Conservation (phyloP, 106 monocot species). For the Vanilla planifolia region DNA sequence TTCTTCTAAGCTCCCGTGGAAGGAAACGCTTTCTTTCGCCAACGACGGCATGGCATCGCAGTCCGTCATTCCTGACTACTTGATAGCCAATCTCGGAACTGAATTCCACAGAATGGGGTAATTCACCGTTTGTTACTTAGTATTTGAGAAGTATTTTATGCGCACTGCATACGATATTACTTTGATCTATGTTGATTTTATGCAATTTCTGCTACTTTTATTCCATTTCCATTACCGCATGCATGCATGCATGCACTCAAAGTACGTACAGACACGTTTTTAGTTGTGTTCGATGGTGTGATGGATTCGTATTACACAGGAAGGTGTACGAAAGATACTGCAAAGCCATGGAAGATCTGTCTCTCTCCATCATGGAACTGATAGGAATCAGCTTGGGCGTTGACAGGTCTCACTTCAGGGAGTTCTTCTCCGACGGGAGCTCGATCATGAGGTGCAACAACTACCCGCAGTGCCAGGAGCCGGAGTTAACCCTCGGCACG, state of each 20-base stretch:
- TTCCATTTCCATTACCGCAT: slow-evolving; percentile 1
- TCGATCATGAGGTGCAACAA: slow-evolving; percentile 70
- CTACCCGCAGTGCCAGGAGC: slow-evolving; percentile 68
- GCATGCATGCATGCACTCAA: background rate
- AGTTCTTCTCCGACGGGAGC: slow-evolving; percentile 61
- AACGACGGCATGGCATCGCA: slow-evolving; percentile 10
- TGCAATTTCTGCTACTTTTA: too few species aligned
- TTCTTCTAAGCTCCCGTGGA: slow-evolving; percentile 64
- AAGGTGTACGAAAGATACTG: slow-evolving; percentile 64
- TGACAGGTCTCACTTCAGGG: slow-evolving; percentile 37
- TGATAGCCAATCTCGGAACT: slow-evolving; percentile 32
- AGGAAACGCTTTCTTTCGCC: slow-evolving; percentile 72
- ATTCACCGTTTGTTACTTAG: background rate
- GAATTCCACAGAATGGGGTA: slow-evolving; percentile 55
- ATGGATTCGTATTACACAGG: slow-evolving; percentile 29
- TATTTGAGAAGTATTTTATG: too few species aligned
- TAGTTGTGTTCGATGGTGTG: too few species aligned
- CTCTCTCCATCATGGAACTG: slow-evolving; percentile 66
- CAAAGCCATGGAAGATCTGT: slow-evolving; percentile 49
- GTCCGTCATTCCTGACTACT: slow-evolving; percentile 35
- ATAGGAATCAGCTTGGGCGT: slow-evolving; percentile 65
- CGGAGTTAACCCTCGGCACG: slow-evolving; percentile 58
- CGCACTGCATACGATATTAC: too few species aligned
- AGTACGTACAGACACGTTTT: too few species aligned
- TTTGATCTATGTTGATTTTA: too few species aligned